Evolutionary conservation across 2,329 filamentous ascomycete species (phyloP), one percentile per base, ranked within the genome.

Genomic region (Verticillium dahliae): DNA sequence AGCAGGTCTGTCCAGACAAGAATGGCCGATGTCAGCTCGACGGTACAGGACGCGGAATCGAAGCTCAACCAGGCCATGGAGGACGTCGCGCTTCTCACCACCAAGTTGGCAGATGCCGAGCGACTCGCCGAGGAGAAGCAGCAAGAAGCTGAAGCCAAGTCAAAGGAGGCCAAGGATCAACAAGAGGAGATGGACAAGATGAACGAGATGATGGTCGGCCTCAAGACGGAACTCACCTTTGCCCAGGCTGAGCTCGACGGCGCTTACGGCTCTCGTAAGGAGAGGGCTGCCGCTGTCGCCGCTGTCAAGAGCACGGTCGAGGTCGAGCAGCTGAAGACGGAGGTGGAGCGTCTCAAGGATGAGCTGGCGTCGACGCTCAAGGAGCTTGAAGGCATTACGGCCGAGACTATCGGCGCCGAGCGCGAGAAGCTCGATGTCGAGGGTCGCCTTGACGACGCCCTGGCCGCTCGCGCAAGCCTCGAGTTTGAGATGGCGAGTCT

Each of bases 221-320:
- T 84, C 69, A 86, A 86, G 78, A 86, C 83, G 60, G 84, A 87
- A 68, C 76, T 85, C 62, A 85, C 84, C 56, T 80, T 86, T 67
- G 81, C 83, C 58, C 81, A 83, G 68, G 85, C 85, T 18, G 85
- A 87, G 71, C 79, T 87, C 35, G 85, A 87, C 65, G 83, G 83
- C 61, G 84, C 84, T 33, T 86, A 86, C 69, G 84, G 84, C 62
- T 80, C 81, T 62, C 80, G 84, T 62, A 80, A 82, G 62, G 80
- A 87, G 73, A 82, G 85, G 27, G 84, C 84, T 22, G 81, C 81
- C 13, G 83, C 86, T 65, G 80, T 81, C 22, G 84, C 84, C 1
- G 81, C 81, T 56, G 74, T 81, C 66, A 82, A 84, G 72, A 78
- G 73, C 61, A 76, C 75, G 61, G 71, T 68, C n/a, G 78, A 83